These are phyloP conservation scores for Canariomyces notabilis DNA, from an alignment of 2,329 filamentous ascomycete genomes.

Conservation along the genomic window DNA sequence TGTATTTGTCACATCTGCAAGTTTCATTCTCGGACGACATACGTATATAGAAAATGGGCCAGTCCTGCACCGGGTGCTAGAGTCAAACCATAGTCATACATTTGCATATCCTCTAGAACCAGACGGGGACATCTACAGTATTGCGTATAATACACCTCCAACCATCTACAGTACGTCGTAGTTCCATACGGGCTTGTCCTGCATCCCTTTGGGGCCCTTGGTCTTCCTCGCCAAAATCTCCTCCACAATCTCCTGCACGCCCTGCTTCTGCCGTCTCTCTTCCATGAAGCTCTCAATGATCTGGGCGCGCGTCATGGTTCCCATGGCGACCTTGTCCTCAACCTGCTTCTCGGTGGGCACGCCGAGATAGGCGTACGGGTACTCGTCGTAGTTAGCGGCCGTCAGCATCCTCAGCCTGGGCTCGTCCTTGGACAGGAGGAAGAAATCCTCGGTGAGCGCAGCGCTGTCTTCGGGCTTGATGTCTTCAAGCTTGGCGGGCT, in stretches of 20 bases:
- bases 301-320: conserved; percentile 44
- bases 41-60: too few species aligned
- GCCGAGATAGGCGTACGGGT: conserved; percentile 66
- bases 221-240: conserved; percentile 66
- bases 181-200: conserved; percentile 11
- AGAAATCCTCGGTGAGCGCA: conserved; percentile 52
- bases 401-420: conserved; percentile 57
- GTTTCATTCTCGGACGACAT: too few species aligned
- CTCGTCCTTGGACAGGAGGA: conserved; percentile 56
- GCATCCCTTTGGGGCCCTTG: conserved; percentile 9
- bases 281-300: conserved; percentile 60
- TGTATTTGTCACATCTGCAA: too few species aligned
- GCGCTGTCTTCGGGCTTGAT: conserved; percentile 47
- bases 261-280: conserved; percentile 59
- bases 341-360: conserved; percentile 68
- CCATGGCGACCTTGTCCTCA: conserved; percentile 37
- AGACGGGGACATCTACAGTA: background rate
- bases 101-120: background rate
- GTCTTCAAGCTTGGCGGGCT: conserved; percentile 66
- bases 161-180: conserved; percentile 8
- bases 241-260: conserved; percentile 60
- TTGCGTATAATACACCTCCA: conserved; percentile 14
- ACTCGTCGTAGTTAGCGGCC: conserved; percentile 59
- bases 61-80: too few species aligned
- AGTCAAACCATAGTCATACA: background rate